Base-by-base conservation (phyloP, 2,329 filamentous ascomycete genomes). In the Teratosphaeria viscida region DNA sequence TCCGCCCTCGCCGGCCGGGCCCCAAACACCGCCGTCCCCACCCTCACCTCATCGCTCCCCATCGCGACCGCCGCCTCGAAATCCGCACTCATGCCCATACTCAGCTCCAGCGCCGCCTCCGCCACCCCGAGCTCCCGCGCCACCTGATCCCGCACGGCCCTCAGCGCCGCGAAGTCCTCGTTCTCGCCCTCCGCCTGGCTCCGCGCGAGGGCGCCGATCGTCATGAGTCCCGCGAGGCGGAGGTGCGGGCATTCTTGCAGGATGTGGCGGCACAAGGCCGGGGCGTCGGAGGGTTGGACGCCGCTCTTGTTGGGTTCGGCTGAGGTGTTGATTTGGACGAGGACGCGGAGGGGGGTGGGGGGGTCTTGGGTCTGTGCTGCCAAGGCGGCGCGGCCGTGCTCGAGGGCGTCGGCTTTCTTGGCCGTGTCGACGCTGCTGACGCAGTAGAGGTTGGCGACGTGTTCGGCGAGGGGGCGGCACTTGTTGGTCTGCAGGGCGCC, bases 51-150 rank as follows among this genome's bases (percentile, higher is more conserved):
- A 66, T 84, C 81, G 75, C 92, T 96, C 0, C 94, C 94, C 78
- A 90, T 78, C 12, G 75, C 76, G 69, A 97, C 86, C 0, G 94
- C 94, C 7, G 87, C 88, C 77, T 96, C 92, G 73, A 92, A 99
- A 74, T 99, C 94, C 70, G 90, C 85, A 72, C 91, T 96, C 94
- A 99, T 99, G 6, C 92, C 92, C 92, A 99, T 99, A 75, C 92
- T 96, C 75, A 97, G 74, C 78, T 96, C 91, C 67, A 96, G 72
- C 62, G 81, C 80, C n/a, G 77, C 75, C 16, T 78, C 72, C 16
- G 77, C 71, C 49, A 84, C 66, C 0, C 79, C 83, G 57, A 92
- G 69, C 65, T 85, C 86, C 69, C 76, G 70, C 2, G 80, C 82
- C 2, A 96, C 84, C 14, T 83, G 74, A 72, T 95, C 88, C 59